Base-by-base conservation (phyloP, 2,329 filamentous ascomycete species). In the Keithomyces neogunnii region DNA sequence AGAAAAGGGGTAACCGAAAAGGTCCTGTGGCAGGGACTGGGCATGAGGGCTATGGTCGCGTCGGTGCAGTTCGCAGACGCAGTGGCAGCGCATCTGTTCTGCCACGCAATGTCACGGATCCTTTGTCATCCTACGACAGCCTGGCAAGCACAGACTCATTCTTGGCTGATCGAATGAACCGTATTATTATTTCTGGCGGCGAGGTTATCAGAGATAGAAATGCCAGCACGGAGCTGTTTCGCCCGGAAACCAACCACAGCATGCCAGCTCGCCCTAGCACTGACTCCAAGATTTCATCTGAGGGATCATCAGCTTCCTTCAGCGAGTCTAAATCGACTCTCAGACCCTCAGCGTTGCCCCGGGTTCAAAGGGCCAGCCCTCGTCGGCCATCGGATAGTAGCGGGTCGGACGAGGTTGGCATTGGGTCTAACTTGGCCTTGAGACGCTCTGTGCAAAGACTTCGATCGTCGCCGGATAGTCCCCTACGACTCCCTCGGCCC, bases 21-120 rank as follows among this genome's bases (percentile, higher is more conserved):
- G 91, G 92, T 0, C 92, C 92, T 28, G 82, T 80, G 13, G 92
- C 92, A 40, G 92, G 92, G n/a, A 97, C 92, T 38, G 92, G 92
- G 0, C 90, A 97, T 61, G 92, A 97, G 70, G 86, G 86, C 1
- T 91, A 92, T 60, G 86, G 86, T 1, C 79, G 78, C 51, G 73
- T 88, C 51, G 82, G 83, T 3, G 71, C 76, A 4, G 60, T 73
- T 32, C 79, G 83, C 52, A 78, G 85, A 32, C 79, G 85, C 50
- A 89, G 83, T 60, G 80, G 77, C 53, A 84, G 80, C 60, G 70
- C 74, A 26, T 69, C 75, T 6, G 78, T 73, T 54, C 58, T 71
- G 29, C 63, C 66, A 3, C 72, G 72, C n/a, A 75, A 70, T 30
- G 71, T 73, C 26, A 62, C 66, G 10, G 72, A 70, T 4, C 67